phyloP scores from a whole-genome alignment of 148 eudicot species.

The Cornus controversa region DNA sequence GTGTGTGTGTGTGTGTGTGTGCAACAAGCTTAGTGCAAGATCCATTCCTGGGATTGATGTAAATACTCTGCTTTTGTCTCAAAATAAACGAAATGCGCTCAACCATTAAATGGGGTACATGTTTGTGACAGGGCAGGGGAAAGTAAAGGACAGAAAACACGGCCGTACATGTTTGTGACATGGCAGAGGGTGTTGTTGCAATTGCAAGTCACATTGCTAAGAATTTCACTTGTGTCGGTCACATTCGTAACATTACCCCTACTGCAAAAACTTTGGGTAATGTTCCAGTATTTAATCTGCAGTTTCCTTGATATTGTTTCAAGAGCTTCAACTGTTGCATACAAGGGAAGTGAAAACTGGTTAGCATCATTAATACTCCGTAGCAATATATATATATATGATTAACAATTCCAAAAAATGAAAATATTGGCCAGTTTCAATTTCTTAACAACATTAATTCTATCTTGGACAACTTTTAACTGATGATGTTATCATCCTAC shows the following conservation, averaged over 20 bases:
- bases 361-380: slow-evolving; percentile 10
- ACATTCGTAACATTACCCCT: slow-evolving; percentile 28
- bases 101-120: too few species aligned
- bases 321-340: slow-evolving; percentile 49
- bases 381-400: too few species aligned
- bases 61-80: too few species aligned
- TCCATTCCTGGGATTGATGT: too few species aligned
- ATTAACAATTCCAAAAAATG: background rate
- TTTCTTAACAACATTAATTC: background rate
- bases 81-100: too few species aligned
- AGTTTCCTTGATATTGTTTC: slow-evolving; percentile 47
- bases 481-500: too few species aligned
- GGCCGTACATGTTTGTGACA: slow-evolving; percentile 67
- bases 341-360: background rate
- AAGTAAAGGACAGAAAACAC: background rate
- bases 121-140: slow-evolving; percentile 36
- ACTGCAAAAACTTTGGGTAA: slow-evolving; percentile 46
- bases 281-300: slow-evolving; percentile 39
- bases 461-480: too few species aligned
- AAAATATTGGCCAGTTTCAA: background rate
- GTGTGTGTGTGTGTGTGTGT: too few species aligned
- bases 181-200: slow-evolving; percentile 63
- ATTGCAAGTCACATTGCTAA: slow-evolving; percentile 59
- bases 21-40: too few species aligned
- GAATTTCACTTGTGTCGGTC: background rate